Base-by-base conservation (phyloP, 2,329 filamentous ascomycete genomes). In the Monilinia polystroma region DNA sequence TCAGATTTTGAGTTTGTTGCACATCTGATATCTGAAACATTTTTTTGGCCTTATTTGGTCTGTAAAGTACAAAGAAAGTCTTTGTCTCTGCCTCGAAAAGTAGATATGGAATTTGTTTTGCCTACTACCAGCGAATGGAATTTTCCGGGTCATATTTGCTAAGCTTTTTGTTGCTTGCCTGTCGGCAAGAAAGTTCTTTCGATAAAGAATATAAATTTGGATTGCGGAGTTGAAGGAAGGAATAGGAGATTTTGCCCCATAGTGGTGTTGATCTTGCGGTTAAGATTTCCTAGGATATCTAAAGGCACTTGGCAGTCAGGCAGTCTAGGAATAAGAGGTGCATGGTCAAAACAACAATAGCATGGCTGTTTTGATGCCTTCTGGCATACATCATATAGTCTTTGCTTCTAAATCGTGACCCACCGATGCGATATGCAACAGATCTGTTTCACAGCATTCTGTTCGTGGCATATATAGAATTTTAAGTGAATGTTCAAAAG, bases 21-120 rank as follows among this genome's bases (percentile, higher is more conserved):
- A 64, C 12, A 57, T 64, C 62, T 64, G 4, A 64, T 8, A 57
- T 64, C 52, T 58, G 62, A 64, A 58, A 64, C 62, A 64, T 64
- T 62, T 62, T 62, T 62, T 52, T 16, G 20, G 1, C 6, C 12
- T 32, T 62, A 47, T 41, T 38, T n/a, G 38, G 29, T 62, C 4
- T 35, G 32, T 35, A 7, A 26, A 26, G 45, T 10, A 38, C 11
- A 62, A 52, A 62, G 45, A 41, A 29, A 49, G 18, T 51, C 58
- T 38, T 60, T 60, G 45, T 38, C n/a, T 14, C 23, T 14, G 10
- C 10, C 32, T 23, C 43, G 12, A 35, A 23, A n/a, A 23, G 7
- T 14, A 18, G 23, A 60, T 35, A 7, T 49, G 32, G 35, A 38
- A 38, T n/a, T n/a, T 23, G 18, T 14, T 6, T n/a, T 20, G 32